Percentiles rank a stretch among this genome's conserved stretches.
phyloP scores from a whole-genome alignment of 768 basidiomycete species.

The Amanita pseudoporphyria region DNA sequence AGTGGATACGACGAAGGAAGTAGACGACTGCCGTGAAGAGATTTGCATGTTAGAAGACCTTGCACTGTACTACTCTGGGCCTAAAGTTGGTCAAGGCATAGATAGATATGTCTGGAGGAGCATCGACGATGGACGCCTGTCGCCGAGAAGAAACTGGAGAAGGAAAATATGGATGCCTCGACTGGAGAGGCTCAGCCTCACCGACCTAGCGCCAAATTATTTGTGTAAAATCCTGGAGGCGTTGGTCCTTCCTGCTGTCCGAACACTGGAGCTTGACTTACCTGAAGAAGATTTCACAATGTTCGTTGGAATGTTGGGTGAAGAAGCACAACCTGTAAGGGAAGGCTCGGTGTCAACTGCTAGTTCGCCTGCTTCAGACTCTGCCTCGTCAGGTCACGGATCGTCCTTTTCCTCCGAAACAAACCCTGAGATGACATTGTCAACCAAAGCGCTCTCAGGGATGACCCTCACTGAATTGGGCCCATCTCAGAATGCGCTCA shows the following conservation, averaged over 20 bases:
- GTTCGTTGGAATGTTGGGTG: conserved; percentile 31
- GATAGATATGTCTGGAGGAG: conserved; percentile 27
- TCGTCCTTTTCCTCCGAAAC: not conserved
- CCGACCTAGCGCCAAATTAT: conserved; percentile 48
- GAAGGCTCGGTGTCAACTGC: conserved; percentile 1
- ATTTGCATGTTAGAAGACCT: conserved; percentile 30
- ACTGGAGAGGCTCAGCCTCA: conserved; percentile 38
- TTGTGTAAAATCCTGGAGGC: conserved; percentile 36
- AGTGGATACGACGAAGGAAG: not conserved
- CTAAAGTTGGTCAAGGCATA: conserved; percentile 25
- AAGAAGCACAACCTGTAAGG: conserved; percentile 4
- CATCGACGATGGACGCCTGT: conserved; percentile 15
- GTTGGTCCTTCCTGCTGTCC: conserved; percentile 35
- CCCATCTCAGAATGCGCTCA: not conserved
- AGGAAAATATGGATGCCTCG: conserved; percentile 22
- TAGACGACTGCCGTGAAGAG: not conserved
- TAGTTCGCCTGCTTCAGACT: not conserved
- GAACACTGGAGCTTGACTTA: conserved; percentile 37
- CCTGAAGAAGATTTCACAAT: conserved; percentile 46
- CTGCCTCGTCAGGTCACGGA: not conserved
- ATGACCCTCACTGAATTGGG: not conserved
- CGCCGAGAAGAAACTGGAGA: not conserved
- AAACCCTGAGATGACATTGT: not conserved
- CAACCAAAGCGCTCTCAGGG: not conserved
- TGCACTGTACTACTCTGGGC: conserved; percentile 54